phyloP scores from a whole-genome alignment of 805 yeast genomes.

The Candida boleticola region DNA sequence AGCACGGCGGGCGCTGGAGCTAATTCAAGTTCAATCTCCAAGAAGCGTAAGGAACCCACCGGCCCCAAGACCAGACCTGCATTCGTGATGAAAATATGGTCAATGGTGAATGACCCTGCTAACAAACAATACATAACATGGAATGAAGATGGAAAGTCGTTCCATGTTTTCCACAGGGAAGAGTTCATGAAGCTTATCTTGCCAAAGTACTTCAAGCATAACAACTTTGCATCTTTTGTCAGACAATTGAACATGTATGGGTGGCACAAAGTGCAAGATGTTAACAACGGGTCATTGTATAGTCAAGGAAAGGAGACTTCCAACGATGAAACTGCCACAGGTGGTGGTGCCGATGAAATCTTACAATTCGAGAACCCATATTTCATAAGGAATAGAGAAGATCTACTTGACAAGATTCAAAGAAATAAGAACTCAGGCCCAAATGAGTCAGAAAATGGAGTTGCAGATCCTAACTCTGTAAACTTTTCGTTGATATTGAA shows the following conservation, averaged over 20 bases:
- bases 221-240: slow-evolving; percentile 92
- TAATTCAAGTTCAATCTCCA: not conserved
- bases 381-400: slow-evolving; percentile 76
- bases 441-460: slow-evolving; percentile 15
- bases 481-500: slow-evolving; percentile 42
- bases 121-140: slow-evolving; percentile 76
- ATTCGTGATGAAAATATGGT: slow-evolving; percentile 91
- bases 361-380: slow-evolving; percentile 87
- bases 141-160: slow-evolving; percentile 82
- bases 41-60: slow-evolving; percentile 22
- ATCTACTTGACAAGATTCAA: slow-evolving; percentile 78
- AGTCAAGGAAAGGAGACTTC: slow-evolving; percentile 29
- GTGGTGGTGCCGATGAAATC: slow-evolving; percentile 59
- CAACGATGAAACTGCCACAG: slow-evolving; percentile 27
- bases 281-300: slow-evolving; percentile 64
- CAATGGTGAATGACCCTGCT: slow-evolving; percentile 82
- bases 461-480: slow-evolving; percentile 26
- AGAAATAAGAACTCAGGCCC: slow-evolving; percentile 56
- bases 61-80: slow-evolving; percentile 72
- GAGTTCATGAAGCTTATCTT: slow-evolving; percentile 76
- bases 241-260: slow-evolving; percentile 98
- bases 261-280: slow-evolving; percentile 97
- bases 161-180: slow-evolving; percentile 82
- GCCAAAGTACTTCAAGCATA: slow-evolving; percentile 92
- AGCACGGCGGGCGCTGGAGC: slow-evolving; percentile 1